phyloP scores from a whole-genome alignment of 163 green algal genomes.

The Scenedesmus sp. region DNA sequence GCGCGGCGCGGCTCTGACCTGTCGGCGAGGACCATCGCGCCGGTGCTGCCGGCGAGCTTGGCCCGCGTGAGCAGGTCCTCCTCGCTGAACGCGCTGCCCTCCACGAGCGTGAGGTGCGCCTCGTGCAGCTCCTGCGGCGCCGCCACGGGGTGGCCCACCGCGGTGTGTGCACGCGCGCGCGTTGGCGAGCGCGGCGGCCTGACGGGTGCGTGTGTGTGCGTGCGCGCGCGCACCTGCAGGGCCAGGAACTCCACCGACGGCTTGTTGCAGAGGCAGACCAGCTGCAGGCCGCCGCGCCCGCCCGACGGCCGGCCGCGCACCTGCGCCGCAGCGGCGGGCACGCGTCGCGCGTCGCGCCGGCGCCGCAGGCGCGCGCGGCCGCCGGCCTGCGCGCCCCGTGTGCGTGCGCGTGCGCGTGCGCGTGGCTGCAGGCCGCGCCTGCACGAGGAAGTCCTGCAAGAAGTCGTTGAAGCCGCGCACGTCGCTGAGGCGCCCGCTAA shows the following conservation, averaged over 20 bases:
- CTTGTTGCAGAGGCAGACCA: slow-evolving; percentile 78
- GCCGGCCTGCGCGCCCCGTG: too few relatives aligned
- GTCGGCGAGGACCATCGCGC: slow-evolving; percentile 36
- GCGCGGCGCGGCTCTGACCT: too few relatives aligned
- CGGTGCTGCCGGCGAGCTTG: slow-evolving; percentile 8
- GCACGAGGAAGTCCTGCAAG: slow-evolving; percentile 76
- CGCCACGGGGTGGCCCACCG: too few relatives aligned
- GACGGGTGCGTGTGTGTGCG: too few relatives aligned
- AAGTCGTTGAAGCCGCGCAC: slow-evolving; percentile 84
- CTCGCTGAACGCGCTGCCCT: slow-evolving; percentile 77
- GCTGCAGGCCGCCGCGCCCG: slow-evolving; percentile 47
- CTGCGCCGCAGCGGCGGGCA: too few relatives aligned
- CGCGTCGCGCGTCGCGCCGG: too few relatives aligned
- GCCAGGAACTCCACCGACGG: slow-evolving; percentile 79
- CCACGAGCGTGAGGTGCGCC: slow-evolving; percentile 72
- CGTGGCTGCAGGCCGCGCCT: too few relatives aligned
- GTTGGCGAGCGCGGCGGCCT: too few relatives aligned
- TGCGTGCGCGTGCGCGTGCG: too few relatives aligned
- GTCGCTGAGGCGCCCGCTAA: slow-evolving; percentile 75
- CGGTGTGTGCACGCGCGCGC: too few relatives aligned
- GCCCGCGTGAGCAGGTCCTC: slow-evolving; percentile 66
- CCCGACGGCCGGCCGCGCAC: neutral
- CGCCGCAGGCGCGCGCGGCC: too few relatives aligned
- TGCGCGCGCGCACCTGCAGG: slow-evolving; percentile 79
- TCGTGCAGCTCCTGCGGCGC: slow-evolving; percentile 87